These are phyloP conservation scores for Citrullus colocynthis DNA, from an alignment of 306 rosid species.

Conservation along the genomic window DNA sequence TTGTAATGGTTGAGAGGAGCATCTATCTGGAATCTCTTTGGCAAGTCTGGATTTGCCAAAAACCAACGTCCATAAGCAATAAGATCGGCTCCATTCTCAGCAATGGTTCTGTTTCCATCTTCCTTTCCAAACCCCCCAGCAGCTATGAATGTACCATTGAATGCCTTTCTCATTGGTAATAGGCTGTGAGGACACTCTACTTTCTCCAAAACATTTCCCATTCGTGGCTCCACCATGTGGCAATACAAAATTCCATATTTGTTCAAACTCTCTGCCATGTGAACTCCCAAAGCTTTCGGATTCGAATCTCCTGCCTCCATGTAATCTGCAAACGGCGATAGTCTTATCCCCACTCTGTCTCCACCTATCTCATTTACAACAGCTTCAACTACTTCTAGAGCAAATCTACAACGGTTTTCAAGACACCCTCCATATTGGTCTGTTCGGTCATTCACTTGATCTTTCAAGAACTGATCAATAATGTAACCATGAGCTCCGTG, in stretches of 20 bases:
- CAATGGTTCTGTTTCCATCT: conserved; percentile 15
- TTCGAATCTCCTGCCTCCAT: conserved; percentile 47
- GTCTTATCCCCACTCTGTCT: conserved; percentile 53
- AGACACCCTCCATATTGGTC: conserved; percentile 30
- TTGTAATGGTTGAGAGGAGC: conserved; percentile 17
- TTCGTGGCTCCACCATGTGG: conserved; percentile 56
- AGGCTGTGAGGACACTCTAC: conserved; percentile 16
- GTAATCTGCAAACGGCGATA: conserved; percentile 51
- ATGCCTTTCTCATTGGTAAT: conserved; percentile 29
- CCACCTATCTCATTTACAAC: conserved; percentile 39
- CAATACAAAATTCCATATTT: conserved; percentile 37
- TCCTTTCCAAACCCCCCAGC: conserved; percentile 17
- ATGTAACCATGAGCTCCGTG: conserved; percentile 31
- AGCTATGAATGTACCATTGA: conserved; percentile 18
- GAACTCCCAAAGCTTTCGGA: conserved; percentile 41
- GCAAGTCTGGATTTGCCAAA: conserved; percentile 24
- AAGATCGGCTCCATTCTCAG: conserved; percentile 13
- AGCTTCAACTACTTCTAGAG: conserved; percentile 35
- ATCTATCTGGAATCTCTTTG: conserved; percentile 9
- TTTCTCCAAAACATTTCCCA: conserved; percentile 19
- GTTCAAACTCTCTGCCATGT: conserved; percentile 31
- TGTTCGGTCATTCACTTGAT: conserved; percentile 23
- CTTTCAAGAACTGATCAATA: conserved; percentile 27
- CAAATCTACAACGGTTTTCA: conserved; percentile 56
- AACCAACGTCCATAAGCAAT: conserved; percentile 17